Base-by-base conservation (phyloP, 1,284 basidiomycete genomes). In the Ustilago vetiveriae region DNA sequence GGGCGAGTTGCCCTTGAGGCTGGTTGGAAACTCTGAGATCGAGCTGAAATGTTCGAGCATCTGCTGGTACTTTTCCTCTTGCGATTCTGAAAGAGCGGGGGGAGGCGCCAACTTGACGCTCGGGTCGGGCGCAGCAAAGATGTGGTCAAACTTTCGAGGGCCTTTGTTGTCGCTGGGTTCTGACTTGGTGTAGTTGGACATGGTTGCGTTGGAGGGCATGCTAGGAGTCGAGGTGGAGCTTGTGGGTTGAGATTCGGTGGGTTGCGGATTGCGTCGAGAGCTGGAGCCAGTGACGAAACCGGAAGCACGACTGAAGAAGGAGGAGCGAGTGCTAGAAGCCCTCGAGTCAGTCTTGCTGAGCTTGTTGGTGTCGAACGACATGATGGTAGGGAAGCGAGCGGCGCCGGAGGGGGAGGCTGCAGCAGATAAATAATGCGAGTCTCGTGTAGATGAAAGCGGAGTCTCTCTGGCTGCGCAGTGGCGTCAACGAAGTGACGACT, bases 21-120 rank as follows among this genome's bases (percentile, higher is more conserved):
- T 42, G 24, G 60, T 59, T 9, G 76, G 76, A 27, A 53, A 79
- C 23, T 70, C 59, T 3, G 55, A n/a, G 21, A 43, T 37, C 21
- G 60, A 62, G 30, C 49, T 46, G 48, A 79, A 79, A 49, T 79
- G 60, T 3, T 43, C 13, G 13, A 79, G 66, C 66, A 75, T 65
- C 51, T 66, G 41, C 2, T 76, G 51, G 44, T 74, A 76, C 56
- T 74, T 75, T 21, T 39, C 44, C 40, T 72, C 45, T 39, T 79
- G 75, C 41, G 64, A 57, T 7, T 59, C 35, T 16, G 75, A 63
- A 22, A 79, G 68, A 38, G 62, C 46, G 6, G 64, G 52, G 9
- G 72, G 74, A 14, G 32, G 54, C 0, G 48, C 13, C 16, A 69
- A 62, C 48, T 70, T 56, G 50, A 73, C 67, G 42, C 69, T 71